Conservation (phyloP, 108 stramenopile genomes). For the Chaetoceros muelleri region DNA sequence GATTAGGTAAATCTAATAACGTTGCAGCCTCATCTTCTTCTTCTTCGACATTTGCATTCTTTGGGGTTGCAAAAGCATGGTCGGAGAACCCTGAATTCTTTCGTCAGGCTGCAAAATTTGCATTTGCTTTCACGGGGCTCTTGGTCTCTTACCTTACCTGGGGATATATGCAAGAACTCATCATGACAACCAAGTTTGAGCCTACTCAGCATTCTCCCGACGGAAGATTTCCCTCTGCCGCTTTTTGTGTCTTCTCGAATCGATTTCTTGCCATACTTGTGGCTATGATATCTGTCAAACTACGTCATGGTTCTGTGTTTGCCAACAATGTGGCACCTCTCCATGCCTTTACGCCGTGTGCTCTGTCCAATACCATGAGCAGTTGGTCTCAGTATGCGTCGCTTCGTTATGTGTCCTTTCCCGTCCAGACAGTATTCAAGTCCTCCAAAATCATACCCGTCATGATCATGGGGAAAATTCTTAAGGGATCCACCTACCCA, state of each 20-base stretch:
- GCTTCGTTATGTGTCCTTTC: slow-evolving; percentile 94
- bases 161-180: slow-evolving; percentile 97
- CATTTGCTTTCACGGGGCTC: slow-evolving; percentile 68
- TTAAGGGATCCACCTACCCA: slow-evolving; percentile 87
- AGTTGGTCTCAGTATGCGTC: slow-evolving; percentile 96
- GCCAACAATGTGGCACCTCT: slow-evolving; percentile 78
- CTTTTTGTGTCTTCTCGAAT: slow-evolving; percentile 95
- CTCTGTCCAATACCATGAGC: slow-evolving; percentile 91
- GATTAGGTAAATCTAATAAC: too few relatives aligned
- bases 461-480: slow-evolving; percentile 94
- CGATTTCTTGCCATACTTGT: slow-evolving; percentile 93
- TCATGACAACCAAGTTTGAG: slow-evolving; percentile 89
- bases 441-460: slow-evolving; percentile 97
- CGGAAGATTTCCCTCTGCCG: slow-evolving; percentile 89
- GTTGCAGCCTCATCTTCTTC: background rate
- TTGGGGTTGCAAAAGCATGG: slow-evolving; percentile 4
- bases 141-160: slow-evolving; percentile 85
- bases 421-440: slow-evolving; percentile 96
- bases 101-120: slow-evolving; percentile 36
- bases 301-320: slow-evolving; percentile 67
- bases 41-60: slow-evolving; percentile 3
- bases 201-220: slow-evolving; percentile 57
- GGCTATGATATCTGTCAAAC: slow-evolving; percentile 71
- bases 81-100: slow-evolving; percentile 36
- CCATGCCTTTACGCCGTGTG: slow-evolving; percentile 89